Percentiles rank a stretch among this genome's conserved stretches.
These are phyloP conservation scores for Fistulinella prunicolor DNA, from an alignment of 768 basidiomycete species.

Conservation along the genomic window DNA sequence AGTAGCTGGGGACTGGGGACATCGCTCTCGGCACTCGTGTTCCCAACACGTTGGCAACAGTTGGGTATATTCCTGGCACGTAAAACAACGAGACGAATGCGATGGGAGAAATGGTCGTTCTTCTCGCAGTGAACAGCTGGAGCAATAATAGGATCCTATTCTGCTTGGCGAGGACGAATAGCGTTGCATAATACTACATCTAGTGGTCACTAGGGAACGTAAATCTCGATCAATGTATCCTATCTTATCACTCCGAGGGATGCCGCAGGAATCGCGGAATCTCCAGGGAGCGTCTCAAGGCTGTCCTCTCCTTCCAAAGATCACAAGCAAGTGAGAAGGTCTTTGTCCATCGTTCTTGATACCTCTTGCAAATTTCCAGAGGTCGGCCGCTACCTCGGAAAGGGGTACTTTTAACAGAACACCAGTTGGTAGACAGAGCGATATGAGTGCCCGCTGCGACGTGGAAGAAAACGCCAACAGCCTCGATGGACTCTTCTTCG, in stretches of 20 bases:
- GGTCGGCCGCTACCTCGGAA: not conserved
- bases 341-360: constrained; percentile 3
- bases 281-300: constrained; percentile 5
- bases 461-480: constrained; percentile 13
- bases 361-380: not conserved
- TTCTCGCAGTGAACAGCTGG: too few species aligned
- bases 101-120: too few species aligned
- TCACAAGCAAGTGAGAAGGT: not conserved
- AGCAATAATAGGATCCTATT: too few species aligned
- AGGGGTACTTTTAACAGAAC: not conserved
- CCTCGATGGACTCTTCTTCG: constrained; percentile 2
- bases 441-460: constrained; percentile 6
- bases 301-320: not conserved
- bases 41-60: too few species aligned
- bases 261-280: not conserved
- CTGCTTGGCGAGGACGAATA: too few species aligned
- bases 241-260: not conserved
- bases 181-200: too few species aligned
- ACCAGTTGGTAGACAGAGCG: constrained; percentile 1
- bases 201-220: too few species aligned
- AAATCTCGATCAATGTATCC: too few species aligned
- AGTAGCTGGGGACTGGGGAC: too few species aligned
- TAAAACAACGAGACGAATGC: too few species aligned
- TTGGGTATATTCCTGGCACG: too few species aligned
- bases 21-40: too few species aligned